Conservation (phyloP, 1,284 basidiomycete species). For the Pyrrhoderma noxium region DNA sequence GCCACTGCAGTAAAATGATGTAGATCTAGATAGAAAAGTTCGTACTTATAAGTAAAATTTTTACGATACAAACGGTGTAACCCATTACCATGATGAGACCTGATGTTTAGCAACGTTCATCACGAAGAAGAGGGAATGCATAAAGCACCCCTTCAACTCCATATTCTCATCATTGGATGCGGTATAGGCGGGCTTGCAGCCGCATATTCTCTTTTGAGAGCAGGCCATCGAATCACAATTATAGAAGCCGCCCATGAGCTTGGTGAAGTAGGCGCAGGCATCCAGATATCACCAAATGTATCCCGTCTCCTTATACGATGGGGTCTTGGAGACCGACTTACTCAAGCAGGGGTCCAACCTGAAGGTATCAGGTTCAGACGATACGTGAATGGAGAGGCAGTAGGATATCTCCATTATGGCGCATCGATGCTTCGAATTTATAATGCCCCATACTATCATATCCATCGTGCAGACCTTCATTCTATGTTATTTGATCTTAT, state of each 20-base stretch:
- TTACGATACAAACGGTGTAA: no score
- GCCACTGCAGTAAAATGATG: no score
- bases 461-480: constrained; percentile 48
- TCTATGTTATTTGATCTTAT: constrained; percentile 37
- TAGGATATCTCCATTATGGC: constrained; percentile 36
- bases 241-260: constrained; percentile 36
- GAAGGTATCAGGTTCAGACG: constrained; percentile 35
- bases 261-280: constrained; percentile 43
- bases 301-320: constrained; percentile 33
- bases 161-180: constrained; percentile 40
- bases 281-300: constrained; percentile 42
- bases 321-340: constrained; percentile 32
- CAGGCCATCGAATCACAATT: constrained; percentile 38
- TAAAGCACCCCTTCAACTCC: no score
- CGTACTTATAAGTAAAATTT: no score
- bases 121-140: no score
- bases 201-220: constrained; percentile 35
- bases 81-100: no score
- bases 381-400: constrained; percentile 33
- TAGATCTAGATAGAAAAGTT: no score
- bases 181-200: constrained; percentile 42
- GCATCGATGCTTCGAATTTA: constrained; percentile 29
- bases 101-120: no score
- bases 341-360: constrained; percentile 32
- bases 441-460: constrained; percentile 45